Evolutionary conservation across 2,329 filamentous ascomycete genomes (phyloP).

Genomic region (Cladorrhinum sp.): DNA sequence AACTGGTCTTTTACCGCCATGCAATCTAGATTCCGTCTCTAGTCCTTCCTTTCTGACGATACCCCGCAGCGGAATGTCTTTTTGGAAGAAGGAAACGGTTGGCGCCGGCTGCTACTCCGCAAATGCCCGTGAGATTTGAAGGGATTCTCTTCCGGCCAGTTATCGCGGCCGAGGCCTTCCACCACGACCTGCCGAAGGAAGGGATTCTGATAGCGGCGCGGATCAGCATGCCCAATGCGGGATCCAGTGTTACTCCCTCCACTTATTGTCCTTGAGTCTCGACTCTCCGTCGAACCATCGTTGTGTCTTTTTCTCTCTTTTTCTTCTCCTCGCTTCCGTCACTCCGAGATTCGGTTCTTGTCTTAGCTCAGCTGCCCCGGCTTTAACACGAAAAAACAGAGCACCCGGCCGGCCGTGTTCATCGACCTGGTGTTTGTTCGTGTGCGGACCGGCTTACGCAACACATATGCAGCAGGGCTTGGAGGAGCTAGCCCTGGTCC

Average conservation of each 20-base stretch:
- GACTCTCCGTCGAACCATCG: not conserved
- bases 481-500: not conserved
- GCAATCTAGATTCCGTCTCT: constrained; percentile 10
- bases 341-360: not conserved
- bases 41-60: not conserved
- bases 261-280: not conserved
- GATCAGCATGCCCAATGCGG: constrained; percentile 10
- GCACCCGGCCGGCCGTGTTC: not conserved
- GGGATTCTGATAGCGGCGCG: constrained; percentile 1
- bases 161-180: constrained; percentile 12
- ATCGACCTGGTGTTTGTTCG: not conserved
- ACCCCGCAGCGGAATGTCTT: not conserved
- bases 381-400: not conserved
- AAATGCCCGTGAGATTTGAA: constrained; percentile 9
- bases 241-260: not conserved
- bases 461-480: not conserved
- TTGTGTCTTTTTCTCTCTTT: not conserved
- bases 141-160: constrained; percentile 13
- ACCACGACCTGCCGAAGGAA: constrained; percentile 5
- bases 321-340: not conserved
- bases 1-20: constrained; percentile 14
- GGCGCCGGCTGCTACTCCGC: not conserved
- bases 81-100: constrained; percentile 1
- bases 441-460: not conserved
- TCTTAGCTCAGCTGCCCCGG: not conserved